Evolutionary conservation across 371 early-diverging fungal genomes (phyloP).

Genomic region (Parasitella parasitica): DNA sequence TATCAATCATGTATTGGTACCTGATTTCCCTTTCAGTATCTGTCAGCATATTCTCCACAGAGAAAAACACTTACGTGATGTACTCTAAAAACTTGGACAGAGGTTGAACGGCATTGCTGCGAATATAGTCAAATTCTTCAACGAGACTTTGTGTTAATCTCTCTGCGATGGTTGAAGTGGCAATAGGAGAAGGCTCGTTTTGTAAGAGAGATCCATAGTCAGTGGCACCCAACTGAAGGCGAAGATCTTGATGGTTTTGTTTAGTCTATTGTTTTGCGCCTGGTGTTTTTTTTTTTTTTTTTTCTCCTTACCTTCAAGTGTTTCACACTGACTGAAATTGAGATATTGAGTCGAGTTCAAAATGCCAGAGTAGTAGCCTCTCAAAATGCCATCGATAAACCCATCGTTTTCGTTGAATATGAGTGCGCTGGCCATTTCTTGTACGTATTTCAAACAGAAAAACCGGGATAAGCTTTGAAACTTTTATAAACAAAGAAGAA

Average conservation of each 20-base stretch:
- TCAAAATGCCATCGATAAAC: conserved; percentile 92
- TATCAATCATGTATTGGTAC: conserved; percentile 99
- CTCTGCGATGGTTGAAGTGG: conserved; percentile 90
- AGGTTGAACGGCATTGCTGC: conserved; percentile 80
- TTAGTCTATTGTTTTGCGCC: not conserved
- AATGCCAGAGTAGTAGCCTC: conserved; percentile 92
- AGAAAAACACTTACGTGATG: conserved; percentile 73
- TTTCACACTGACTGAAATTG: conserved; percentile 97
- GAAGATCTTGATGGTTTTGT: conserved; percentile 30
- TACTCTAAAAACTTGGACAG: conserved; percentile 93
- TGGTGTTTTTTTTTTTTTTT: not conserved
- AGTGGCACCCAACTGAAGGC: conserved; percentile 90
- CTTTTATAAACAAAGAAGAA: not conserved
- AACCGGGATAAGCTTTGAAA: not conserved
- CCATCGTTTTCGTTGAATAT: conserved; percentile 91
- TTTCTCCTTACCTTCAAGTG: conserved; percentile 81
- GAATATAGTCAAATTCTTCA: conserved; percentile 90
- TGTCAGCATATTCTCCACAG: not conserved
- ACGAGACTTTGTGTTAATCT: conserved; percentile 88
- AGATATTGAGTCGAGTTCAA: conserved; percentile 80
- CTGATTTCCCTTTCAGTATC: conserved; percentile 37
- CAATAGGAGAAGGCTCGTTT: conserved; percentile 94
- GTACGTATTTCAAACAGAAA: not conserved
- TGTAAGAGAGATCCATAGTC: conserved; percentile 95
- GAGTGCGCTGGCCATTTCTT: conserved; percentile 69